phyloP scores from a whole-genome alignment of 140 eudicot species.

The Erigeron philadelphicus region DNA sequence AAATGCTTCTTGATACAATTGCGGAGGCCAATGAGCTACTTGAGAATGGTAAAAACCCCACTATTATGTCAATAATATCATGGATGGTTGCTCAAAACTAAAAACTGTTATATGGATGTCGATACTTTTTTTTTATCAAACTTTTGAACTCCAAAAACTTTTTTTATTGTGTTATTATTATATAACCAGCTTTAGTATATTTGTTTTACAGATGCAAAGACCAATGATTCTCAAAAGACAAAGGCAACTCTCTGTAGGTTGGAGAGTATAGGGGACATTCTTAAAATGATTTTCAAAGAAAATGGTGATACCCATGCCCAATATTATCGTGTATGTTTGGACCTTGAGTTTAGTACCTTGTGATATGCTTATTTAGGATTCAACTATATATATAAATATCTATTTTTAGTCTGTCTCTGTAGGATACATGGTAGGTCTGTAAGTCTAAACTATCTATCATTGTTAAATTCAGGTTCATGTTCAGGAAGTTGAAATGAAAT shows the following conservation, averaged over 20 bases:
- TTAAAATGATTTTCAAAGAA: constrained; percentile 59
- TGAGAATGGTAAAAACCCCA: constrained; percentile 61
- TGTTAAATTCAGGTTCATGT: constrained; percentile 68
- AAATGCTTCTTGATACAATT: constrained; percentile 58
- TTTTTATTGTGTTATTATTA: neutral
- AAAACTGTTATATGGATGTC: neutral
- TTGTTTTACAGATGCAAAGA: constrained; percentile 47
- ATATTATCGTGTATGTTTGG: constrained; percentile 71
- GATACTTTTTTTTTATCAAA: neutral
- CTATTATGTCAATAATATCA: constrained; percentile 4
- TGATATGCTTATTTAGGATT: constrained; percentile 6
- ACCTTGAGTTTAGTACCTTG: constrained; percentile 1
- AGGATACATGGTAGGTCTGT: constrained; percentile 13
- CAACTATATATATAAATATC: constrained; percentile 2
- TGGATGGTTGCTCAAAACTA: neutral
- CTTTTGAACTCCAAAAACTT: neutral
- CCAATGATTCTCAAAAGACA: constrained; percentile 42
- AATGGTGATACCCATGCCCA: constrained; percentile 66
- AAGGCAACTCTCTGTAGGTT: constrained; percentile 63
- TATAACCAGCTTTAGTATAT: constrained; percentile 12
- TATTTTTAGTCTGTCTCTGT: constrained; percentile 11
- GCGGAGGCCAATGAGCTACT: constrained; percentile 77
- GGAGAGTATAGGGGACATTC: constrained; percentile 79
- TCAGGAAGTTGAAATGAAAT: constrained; percentile 65
- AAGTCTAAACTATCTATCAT: constrained; percentile 15